Conservation (phyloP, 176 grass and related monocot species). For the Chrysopogon serrulatus region DNA sequence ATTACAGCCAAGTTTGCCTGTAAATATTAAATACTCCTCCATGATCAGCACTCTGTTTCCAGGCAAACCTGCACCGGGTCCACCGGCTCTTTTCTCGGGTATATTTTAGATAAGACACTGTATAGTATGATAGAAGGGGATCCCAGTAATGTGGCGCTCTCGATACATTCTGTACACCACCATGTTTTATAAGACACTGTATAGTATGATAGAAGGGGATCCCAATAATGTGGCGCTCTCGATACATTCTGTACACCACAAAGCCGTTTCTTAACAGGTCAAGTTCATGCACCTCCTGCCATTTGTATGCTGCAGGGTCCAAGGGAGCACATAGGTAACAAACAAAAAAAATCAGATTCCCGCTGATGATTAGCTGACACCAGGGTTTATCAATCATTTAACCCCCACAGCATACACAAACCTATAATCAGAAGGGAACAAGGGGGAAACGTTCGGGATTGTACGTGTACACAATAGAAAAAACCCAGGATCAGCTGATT, state of each 20-base stretch:
- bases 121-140: background rate
- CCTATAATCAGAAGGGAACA: conserved; percentile 30
- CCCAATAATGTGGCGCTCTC: conserved; percentile 28
- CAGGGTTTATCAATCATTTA: background rate
- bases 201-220: background rate
- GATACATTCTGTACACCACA: conserved; percentile 11
- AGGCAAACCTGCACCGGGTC: background rate
- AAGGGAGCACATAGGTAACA: conserved; percentile 20
- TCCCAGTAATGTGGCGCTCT: conserved; percentile 26
- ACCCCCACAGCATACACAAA: background rate
- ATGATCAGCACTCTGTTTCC: background rate
- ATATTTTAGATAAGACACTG: background rate
- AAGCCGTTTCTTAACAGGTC: conserved; percentile 11
- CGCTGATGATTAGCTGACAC: conserved; percentile 28
- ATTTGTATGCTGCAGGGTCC: conserved; percentile 45
- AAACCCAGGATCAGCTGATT: conserved; percentile 21
- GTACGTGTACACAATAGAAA: conserved; percentile 40
- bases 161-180: conserved; percentile 15
- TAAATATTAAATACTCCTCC: background rate
- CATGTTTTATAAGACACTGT: no score
- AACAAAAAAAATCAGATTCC: conserved; percentile 39
- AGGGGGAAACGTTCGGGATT: conserved; percentile 18
- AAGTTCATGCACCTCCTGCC: conserved; percentile 9
- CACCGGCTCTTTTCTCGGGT: background rate
- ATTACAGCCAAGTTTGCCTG: conserved; percentile 8